Base-by-base conservation (phyloP, 352 stramenopile species). In the Blastocystis sp. region DNA sequence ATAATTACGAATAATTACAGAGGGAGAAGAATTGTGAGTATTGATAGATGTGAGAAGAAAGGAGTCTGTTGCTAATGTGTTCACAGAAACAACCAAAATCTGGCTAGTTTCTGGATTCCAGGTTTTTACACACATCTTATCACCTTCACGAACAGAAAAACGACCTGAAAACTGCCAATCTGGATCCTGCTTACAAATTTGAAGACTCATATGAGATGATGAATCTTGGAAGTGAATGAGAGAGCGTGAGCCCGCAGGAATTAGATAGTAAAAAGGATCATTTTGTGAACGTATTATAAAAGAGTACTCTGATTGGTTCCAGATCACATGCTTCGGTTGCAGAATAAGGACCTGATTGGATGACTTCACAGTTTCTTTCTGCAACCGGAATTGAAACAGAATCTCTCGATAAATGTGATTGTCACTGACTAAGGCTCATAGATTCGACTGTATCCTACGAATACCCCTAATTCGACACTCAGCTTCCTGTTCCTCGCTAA, bases 81-180 rank as follows among this genome's bases (percentile, higher is more conserved):
- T n/a, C 17, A 84, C n/a, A 0, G 30, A 30, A 13, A 84, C 27
- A 2, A 68, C 54, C 30, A 84, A 42, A 53, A 64, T 84, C 13
- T 66, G 51, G 3, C 40, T 22, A 2, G 48, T 84, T 15, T 62
- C 30, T 22, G 73, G 17, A 44, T 66, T 30, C 30, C 24, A 22
- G 5, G 54, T 35, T 44, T 84, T 84, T 5, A 84, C 9, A 40
- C 48, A 13, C 13, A 64, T 40, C n/a, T 62, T 68, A 24, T 68
- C 53, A 2, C 53, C 73, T 30, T 9, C 24, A 11, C 4, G 22
- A 42, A 84, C 17, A 42, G 73, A 51, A 69, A 84, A 84, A 22
- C 24, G 22, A 4, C 73, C 73, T 13, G 73, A 84, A 37, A 53
- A 84, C 53, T 84, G 30, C 73, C 73, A 84, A 2, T 84, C 73